Base-by-base conservation (phyloP, 495 filamentous ascomycete species). In the Thermothielavioides terrestris region DNA sequence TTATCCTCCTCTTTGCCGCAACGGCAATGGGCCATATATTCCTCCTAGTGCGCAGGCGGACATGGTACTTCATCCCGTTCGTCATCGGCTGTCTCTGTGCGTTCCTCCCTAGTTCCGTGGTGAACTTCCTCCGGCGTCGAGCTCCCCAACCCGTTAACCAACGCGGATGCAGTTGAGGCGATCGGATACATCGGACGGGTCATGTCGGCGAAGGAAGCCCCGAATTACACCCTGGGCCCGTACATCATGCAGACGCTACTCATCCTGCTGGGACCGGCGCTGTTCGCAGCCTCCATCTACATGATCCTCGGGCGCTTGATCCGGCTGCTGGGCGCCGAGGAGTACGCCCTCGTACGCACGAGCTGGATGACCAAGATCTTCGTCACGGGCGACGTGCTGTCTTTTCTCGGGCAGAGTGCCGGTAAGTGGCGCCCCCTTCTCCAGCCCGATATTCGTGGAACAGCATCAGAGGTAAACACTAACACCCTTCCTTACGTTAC, bases 11-110 rank as follows among this genome's bases (percentile, higher is more conserved):
- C 7, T 87, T 85, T 55, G 59, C 59, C 28, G 37, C 74, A 27
- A 60, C 71, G 0, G 60, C 76, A 5, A 17, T 67, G 4, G 50
- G 63, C 2, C 82, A 86, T 52, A 21, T 61, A 22, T 71, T 65
- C 41, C 73, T 80, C 43, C 50, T 84, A 6, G 40, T 69, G 31
- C 66, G 58, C 22, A 68, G 63, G 15, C 65, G 68, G 50, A 75
- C 72, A 7, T 84, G 76, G 76, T 85, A 79, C 60, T 79, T 85
- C 39, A 74, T 76, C 7, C 74, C 82, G 0, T 72, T 85, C 22
- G 25, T 79, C 6, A 58, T 83, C 25, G 82, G 80, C 9, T 73
- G 77, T 21, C 39, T 74, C 12, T 80, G 79, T 83, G 68, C n/a
- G n/a, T n/a, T n/a, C n/a, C n/a, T n/a, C n/a, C n/a, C n/a, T n/a